These are phyloP conservation scores for Cydonia oblonga DNA, from an alignment of 331 rosid genomes.

Conservation along the genomic window DNA sequence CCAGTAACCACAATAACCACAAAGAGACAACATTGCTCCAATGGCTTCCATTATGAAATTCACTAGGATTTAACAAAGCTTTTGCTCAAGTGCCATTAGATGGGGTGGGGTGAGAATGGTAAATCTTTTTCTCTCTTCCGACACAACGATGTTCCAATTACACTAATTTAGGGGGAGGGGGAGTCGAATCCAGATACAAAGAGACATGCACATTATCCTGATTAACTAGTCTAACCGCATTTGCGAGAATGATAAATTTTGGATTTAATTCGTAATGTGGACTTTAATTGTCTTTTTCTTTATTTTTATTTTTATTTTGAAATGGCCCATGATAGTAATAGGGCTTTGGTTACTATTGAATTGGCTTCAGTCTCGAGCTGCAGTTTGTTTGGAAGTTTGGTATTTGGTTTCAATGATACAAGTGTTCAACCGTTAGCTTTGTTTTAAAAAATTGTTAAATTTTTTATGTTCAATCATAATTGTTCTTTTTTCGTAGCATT, in stretches of 20 bases:
- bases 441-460: no score
- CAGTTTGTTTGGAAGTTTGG: background rate
- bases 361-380: background rate
- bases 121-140: background rate
- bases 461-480: no score
- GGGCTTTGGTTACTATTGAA: background rate
- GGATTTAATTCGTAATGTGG: no score
- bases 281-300: background rate
- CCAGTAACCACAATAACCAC: background rate
- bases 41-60: background rate
- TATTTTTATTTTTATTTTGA: background rate
- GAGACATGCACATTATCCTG: background rate
- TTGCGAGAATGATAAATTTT: background rate
- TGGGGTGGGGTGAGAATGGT: background rate
- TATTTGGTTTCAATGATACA: no score
- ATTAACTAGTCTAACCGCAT: no score
- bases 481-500: no score
- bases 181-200: no score
- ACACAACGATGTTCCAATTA: no score
- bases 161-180: background rate
- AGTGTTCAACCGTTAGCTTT: no score
- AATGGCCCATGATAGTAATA: background rate
- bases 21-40: background rate
- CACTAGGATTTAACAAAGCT: background rate
- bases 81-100: background rate